Conservation (phyloP, 2,329 filamentous ascomycete genomes). For the Hypoxylon sp. region DNA sequence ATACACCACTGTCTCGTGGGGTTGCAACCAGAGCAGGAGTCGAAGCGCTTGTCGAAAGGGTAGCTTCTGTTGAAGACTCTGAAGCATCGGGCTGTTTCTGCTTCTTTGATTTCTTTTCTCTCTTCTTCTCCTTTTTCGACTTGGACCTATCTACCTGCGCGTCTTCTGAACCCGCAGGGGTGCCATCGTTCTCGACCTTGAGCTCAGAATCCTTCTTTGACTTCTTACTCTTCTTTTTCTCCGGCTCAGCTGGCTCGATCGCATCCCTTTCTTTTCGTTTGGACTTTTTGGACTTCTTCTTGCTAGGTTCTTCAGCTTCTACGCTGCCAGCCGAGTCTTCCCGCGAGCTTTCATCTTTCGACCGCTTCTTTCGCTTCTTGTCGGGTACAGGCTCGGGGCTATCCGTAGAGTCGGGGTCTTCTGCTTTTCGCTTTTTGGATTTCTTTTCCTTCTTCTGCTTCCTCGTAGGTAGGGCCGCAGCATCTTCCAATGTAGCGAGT, state of each 20-base stretch:
- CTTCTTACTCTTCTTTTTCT: slow-evolving; percentile 53
- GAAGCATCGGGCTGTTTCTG: slow-evolving; percentile 58
- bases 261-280: slow-evolving; percentile 48
- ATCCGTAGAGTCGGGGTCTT: slow-evolving; percentile 52
- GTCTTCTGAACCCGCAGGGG: slow-evolving; percentile 34
- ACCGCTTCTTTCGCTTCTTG: slow-evolving; percentile 59
- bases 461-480: slow-evolving; percentile 50
- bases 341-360: slow-evolving; percentile 41
- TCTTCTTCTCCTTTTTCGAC: slow-evolving; percentile 61
- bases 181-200: slow-evolving; percentile 46
- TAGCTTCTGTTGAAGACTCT: slow-evolving; percentile 51
- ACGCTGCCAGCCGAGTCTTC: slow-evolving; percentile 46
- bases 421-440: slow-evolving; percentile 60
- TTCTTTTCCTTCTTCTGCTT: slow-evolving; percentile 60
- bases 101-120: slow-evolving; percentile 63
- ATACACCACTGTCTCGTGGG: slow-evolving; percentile 55
- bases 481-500: slow-evolving; percentile 42
- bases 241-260: slow-evolving; percentile 55
- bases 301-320: slow-evolving; percentile 52
- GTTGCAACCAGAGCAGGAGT: slow-evolving; percentile 47
- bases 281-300: slow-evolving; percentile 51
- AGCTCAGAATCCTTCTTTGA: slow-evolving; percentile 55
- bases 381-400: slow-evolving; percentile 55
- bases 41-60: slow-evolving; percentile 43
- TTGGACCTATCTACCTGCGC: slow-evolving; percentile 58